Evolutionary conservation across 805 yeast genomes (phyloP).

Genomic region (Schwanniomyces vanrijiae): DNA sequence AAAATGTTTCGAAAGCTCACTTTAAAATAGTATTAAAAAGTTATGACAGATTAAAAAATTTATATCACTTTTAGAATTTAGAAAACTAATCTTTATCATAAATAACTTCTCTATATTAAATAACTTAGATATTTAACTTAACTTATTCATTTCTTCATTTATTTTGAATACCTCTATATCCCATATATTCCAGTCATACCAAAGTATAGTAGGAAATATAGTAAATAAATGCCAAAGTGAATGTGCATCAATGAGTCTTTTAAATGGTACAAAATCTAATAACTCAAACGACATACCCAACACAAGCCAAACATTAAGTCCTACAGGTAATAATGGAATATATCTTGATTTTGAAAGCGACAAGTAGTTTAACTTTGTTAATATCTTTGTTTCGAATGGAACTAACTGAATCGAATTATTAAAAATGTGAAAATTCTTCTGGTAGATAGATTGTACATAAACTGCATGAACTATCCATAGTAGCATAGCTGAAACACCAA

Average conservation of each 20-base stretch:
- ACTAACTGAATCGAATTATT: constrained; percentile 37
- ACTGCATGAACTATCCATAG: constrained; percentile 38
- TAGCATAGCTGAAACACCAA: constrained; percentile 29
- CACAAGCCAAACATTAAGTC: constrained; percentile 32
- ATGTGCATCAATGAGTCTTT: constrained; percentile 68
- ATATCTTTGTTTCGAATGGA: constrained; percentile 38
- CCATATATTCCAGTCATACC: constrained; percentile 65
- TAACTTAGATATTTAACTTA: background rate
- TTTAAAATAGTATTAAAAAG: too few species aligned
- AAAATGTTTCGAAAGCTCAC: too few species aligned
- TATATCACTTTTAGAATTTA: too few species aligned
- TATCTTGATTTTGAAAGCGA: constrained; percentile 22
- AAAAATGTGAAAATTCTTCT: constrained; percentile 16
- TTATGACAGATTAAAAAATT: too few species aligned
- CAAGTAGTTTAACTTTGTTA: constrained; percentile 29
- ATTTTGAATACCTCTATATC: constrained; percentile 35
- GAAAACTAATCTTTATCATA: too few species aligned
- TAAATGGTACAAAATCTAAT: constrained; percentile 34
- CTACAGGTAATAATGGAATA: constrained; percentile 36
- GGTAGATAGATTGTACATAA: constrained; percentile 14
- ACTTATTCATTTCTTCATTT: constrained; percentile 5
- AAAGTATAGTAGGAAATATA: constrained; percentile 70
- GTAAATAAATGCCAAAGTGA: constrained; percentile 93
- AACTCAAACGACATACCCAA: constrained; percentile 34
- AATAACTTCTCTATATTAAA: background rate